These are phyloP conservation scores for Umbelopsis sp. DNA, from an alignment of 192 early-diverging fungal genomes.

Conservation along the genomic window DNA sequence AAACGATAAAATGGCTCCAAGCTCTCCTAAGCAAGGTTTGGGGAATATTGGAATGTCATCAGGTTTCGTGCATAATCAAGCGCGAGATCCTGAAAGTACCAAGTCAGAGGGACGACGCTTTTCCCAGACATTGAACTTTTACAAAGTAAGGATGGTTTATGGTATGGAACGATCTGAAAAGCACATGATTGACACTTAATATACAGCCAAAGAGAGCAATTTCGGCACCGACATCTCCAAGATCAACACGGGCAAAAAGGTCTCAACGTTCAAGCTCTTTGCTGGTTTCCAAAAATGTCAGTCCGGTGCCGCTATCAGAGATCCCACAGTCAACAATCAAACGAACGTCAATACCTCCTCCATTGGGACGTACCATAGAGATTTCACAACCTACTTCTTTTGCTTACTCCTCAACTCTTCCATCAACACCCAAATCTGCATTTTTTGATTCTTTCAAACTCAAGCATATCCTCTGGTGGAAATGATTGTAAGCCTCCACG, in stretches of 20 bases:
- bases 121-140: not conserved
- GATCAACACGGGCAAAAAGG: not conserved
- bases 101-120: not conserved
- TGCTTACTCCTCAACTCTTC: constrained; percentile 19
- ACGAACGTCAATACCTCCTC: not conserved
- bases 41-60: not conserved
- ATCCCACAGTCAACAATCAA: not conserved
- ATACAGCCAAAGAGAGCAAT: not conserved
- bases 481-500: not conserved
- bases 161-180: not conserved
- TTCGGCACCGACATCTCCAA: not conserved
- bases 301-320: not conserved
- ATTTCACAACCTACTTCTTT: constrained; percentile 18
- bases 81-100: not conserved
- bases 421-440: constrained; percentile 15
- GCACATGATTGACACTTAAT: not conserved
- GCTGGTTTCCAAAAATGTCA: not conserved
- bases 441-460: constrained; percentile 20
- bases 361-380: not conserved
- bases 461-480: constrained; percentile 16
- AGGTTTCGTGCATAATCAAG: not conserved
- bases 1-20: no score
- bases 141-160: not conserved
- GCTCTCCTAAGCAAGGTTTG: no score
- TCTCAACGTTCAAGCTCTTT: not conserved